Evolutionary conservation across 768 basidiomycete genomes (phyloP), one percentile per base, ranked within the genome.

Genomic region (Leccinum barrowsii): DNA sequence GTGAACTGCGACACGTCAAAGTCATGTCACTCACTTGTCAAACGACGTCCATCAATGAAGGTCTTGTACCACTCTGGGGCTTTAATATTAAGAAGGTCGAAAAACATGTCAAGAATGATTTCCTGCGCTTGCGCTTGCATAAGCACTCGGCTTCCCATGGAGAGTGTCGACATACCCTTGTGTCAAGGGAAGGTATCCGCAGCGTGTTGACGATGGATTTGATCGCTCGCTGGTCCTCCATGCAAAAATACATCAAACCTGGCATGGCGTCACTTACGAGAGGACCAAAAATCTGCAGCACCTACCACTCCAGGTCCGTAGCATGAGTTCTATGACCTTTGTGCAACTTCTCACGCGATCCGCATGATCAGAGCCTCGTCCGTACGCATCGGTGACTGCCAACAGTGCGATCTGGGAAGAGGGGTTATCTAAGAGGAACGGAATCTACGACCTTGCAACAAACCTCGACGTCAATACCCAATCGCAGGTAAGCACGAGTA

Each of bases 241-340:
- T 85, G 72, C 93, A 96, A 65, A 96, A 87, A 70, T 96, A 98
- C 82, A 98, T 86, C 24, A 98, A 70, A 11, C 96, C 96, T 82
- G 79, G 50, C 21, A 50, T 19, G 56, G 8, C n/a, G 53, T 66
- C 46, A 60, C 44, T n/a, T 24, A 24, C n/a, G 55, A 50, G 44
- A 50, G n/a, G 32, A 59, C 28, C 15, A 8, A 56, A 40, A 10
- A 40, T 12, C 32, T 13, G 12, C 15, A 17, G 28, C 24, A 76
- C 88, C 55, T 67, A 96, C 95, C 96, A 65, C 92, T 89, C 94
- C 95, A 99, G 12, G 90, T 93, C 53, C 89, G 83, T 53, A 99
- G 71, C 84, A 97, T 89, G 46, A 87, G 77, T 55, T 87, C 85
- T 35, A 96, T 85, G 54, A 95, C 84, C 63, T 83, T 86, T 7